Evolutionary conservation across 371 early-diverging fungal genomes (phyloP).

Genomic region (Saksenaea oblongispora): DNA sequence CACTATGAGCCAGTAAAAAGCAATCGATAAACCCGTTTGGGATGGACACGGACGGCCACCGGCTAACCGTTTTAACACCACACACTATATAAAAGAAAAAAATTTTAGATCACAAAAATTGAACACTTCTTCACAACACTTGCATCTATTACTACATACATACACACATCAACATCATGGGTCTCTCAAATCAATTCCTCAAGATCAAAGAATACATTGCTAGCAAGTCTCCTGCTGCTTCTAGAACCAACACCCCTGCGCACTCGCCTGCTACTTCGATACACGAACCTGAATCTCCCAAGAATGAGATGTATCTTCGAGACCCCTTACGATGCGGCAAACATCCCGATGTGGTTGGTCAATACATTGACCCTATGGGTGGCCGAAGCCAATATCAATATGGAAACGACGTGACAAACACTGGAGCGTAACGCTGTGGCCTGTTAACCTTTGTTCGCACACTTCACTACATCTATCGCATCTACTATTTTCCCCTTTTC

Average conservation of each 20-base stretch:
- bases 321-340: conserved; percentile 1
- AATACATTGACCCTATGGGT: conserved; percentile 46
- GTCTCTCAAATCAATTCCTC: not conserved
- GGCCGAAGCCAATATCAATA: conserved; percentile 20
- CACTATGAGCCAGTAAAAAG: not conserved
- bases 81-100: not conserved
- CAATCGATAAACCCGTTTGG: not conserved
- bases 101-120: not conserved
- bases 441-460: no score
- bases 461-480: not conserved
- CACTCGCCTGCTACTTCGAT: not conserved
- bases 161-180: not conserved
- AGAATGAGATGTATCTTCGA: not conserved
- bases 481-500: not conserved
- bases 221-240: not conserved
- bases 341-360: conserved; percentile 19
- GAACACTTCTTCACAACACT: not conserved
- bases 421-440: conserved; percentile 21
- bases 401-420: conserved; percentile 30
- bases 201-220: not conserved
- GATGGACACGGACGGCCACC: not conserved
- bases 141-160: not conserved
- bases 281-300: not conserved
- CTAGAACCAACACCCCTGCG: not conserved
- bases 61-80: conserved; percentile 1